A percentile compares a stretch with the other conserved stretches of the same genome.
Conservation (phyloP, 441 rosid genomes). For the Macaranga tanarius region DNA sequence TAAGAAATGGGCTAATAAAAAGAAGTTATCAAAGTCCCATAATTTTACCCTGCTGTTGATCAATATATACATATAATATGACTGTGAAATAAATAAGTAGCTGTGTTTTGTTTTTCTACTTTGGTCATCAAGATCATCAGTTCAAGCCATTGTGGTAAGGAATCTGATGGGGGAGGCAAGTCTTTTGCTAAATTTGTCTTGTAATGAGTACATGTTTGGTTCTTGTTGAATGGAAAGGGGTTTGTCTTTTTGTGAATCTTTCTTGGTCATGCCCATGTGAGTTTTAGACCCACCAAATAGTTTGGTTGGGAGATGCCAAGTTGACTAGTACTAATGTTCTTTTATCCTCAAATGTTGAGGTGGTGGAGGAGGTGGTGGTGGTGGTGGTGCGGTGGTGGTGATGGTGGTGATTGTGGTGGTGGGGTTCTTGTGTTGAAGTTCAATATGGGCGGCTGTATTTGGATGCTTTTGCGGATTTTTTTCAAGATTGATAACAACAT, state of each 20-base stretch:
- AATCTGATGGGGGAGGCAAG: constrained; percentile 13
- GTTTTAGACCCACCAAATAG: constrained; percentile 19
- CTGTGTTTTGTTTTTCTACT: not conserved
- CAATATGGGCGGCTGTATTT: constrained; percentile 28
- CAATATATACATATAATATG: constrained; percentile 17
- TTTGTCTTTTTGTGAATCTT: constrained; percentile 22
- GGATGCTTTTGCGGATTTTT: not conserved
- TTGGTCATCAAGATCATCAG: not conserved
- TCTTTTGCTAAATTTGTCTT: constrained; percentile 21
- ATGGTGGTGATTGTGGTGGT: not conserved
- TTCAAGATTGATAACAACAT: not conserved
- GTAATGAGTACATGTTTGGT: constrained; percentile 19
- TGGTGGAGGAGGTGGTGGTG: too few species aligned
- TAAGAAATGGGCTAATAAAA: constrained; percentile 28
- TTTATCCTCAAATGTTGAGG: too few species aligned
- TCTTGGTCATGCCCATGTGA: constrained; percentile 26
- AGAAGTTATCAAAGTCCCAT: constrained; percentile 14
- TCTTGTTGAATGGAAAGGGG: constrained; percentile 19
- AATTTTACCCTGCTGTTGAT: constrained; percentile 24
- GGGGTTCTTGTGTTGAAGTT: constrained; percentile 20
- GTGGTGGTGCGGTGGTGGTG: too few species aligned
- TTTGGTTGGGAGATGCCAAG: constrained; percentile 18
- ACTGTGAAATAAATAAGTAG: constrained; percentile 45
- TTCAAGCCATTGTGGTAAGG: constrained; percentile 4
- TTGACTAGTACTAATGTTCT: constrained; percentile 11